Percentiles rank a stretch among this genome's conserved stretches.
Conservation (phyloP, 2,329 filamentous ascomycete genomes). For the Teratosphaeria viscida region DNA sequence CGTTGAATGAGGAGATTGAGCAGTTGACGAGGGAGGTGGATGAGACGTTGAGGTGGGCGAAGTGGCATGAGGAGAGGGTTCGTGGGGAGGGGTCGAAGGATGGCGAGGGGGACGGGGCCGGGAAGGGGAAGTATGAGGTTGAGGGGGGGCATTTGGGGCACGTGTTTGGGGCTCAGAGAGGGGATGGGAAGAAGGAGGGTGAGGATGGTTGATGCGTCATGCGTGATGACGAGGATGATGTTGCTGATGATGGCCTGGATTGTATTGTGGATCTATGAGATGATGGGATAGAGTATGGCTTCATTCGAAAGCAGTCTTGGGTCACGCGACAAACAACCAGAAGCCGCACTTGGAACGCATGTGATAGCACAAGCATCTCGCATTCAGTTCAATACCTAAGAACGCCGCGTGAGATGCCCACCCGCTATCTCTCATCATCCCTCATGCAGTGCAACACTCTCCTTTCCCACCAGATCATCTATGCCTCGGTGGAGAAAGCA, state of each 20-base stretch:
- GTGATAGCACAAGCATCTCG: not conserved
- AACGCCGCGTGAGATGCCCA: not conserved
- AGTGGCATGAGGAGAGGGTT: slow-evolving; percentile 32
- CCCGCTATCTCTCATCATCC: not conserved
- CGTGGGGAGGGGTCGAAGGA: slow-evolving; percentile 8
- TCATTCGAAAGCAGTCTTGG: no score
- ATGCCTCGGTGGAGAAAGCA: slow-evolving; percentile 54
- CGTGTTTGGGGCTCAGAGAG: not conserved
- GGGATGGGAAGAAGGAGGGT: not conserved
- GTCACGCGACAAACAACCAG: not conserved
- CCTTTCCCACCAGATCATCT: slow-evolving; percentile 5
- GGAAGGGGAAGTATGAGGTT: not conserved
- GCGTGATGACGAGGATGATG: no score
- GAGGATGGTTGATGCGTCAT: no score
- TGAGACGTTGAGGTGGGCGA: slow-evolving; percentile 40
- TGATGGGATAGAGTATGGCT: no score
- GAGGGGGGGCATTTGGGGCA: not conserved
- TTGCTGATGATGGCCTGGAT: no score
- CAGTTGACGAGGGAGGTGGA: slow-evolving; percentile 50
- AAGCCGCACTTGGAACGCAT: not conserved
- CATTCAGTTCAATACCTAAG: not conserved
- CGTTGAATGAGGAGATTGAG: slow-evolving; percentile 46
- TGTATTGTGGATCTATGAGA: no score
- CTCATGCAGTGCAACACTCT: not conserved
- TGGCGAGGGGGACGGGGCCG: not conserved